Base-by-base conservation (phyloP, 768 basidiomycete genomes). In the Phaeotremella skinneri region DNA sequence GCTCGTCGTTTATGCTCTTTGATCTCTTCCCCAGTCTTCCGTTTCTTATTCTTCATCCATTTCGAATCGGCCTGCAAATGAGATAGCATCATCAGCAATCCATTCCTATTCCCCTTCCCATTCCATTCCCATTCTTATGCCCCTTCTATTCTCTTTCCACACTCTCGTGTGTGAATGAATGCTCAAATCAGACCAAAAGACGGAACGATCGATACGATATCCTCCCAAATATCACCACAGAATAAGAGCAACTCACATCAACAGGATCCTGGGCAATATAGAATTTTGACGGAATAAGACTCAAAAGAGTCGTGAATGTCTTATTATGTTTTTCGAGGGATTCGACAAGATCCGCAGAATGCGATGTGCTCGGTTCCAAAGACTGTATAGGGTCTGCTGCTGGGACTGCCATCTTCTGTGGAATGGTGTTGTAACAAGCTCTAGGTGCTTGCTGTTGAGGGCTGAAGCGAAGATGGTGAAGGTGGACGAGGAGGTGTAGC, bases 1-100 rank as follows among this genome's bases (percentile, higher is more conserved):
- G 90, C 90, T 68, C 90, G 91, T 78, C 88, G 90, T 11, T 88
- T 85, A 1, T 86, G 88, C 76, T 93, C 90, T 73, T 94, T 91
- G 32, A 90, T 81, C 42, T 86, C 87, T 69, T 93, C 91, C 71
- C 90, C 91, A 2, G 87, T 83, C 23, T 86, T 83, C 63, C 88
- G 87, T 79, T 83, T 82, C 65, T 90, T 89, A 79, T 90, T 93
- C 78, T 85, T 91, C 73, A 78, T 80, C 73, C 77, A 78, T 63
- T 77, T 75, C 13, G 61, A 63, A 52, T 76, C 72, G 43, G 67
- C 72, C 75, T 76, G 39, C 48, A 37, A n/a, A 7, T 5, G 21
- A 37, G 23, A 29, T 7, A 37, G 34, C 7, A 17, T 37, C 34
- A 37, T 7, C 34, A 7, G 34, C 7, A 7, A 37, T 37, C 34